A percentile compares a stretch with the other conserved stretches of the same genome.
These are phyloP conservation scores for Ceratocystis harringtonii DNA, from an alignment of 2,329 filamentous ascomycete species.

Conservation along the genomic window DNA sequence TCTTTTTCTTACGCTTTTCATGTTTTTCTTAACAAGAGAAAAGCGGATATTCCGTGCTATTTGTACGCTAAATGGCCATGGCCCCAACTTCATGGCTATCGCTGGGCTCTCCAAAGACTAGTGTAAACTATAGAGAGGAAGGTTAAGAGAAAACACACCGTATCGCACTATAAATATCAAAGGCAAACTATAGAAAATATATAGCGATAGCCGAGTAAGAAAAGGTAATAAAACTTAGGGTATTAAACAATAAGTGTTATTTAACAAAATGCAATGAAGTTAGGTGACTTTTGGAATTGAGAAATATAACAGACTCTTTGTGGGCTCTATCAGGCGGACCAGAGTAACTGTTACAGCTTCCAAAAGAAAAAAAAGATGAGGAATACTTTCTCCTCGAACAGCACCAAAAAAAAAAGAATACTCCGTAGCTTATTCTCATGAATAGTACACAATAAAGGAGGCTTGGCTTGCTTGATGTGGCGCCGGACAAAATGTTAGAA, in stretches of 20 bases:
- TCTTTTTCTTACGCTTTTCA: background rate
- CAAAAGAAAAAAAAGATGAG: background rate
- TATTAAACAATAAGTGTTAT: too few relatives aligned
- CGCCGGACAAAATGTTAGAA: background rate
- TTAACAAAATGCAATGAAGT: too few relatives aligned
- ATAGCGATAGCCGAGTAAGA: background rate
- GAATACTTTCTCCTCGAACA: background rate
- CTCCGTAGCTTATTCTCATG: background rate
- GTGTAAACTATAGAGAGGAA: background rate
- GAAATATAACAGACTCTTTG: background rate
- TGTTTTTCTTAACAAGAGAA: background rate
- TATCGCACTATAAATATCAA: background rate
- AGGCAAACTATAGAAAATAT: background rate
- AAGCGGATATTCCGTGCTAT: background rate
- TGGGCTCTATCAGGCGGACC: background rate
- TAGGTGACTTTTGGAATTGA: too few relatives aligned
- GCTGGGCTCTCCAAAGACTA: background rate
- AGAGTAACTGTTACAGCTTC: background rate
- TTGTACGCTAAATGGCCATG: background rate
- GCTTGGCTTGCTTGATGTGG: background rate
- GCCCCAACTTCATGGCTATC: background rate
- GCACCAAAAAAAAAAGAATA: background rate
- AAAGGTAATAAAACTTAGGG: background rate
- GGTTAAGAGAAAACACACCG: background rate
- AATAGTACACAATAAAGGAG: background rate